phyloP scores from a whole-genome alignment of 441 rosid genomes.

The Gossypium schwendimanii region DNA sequence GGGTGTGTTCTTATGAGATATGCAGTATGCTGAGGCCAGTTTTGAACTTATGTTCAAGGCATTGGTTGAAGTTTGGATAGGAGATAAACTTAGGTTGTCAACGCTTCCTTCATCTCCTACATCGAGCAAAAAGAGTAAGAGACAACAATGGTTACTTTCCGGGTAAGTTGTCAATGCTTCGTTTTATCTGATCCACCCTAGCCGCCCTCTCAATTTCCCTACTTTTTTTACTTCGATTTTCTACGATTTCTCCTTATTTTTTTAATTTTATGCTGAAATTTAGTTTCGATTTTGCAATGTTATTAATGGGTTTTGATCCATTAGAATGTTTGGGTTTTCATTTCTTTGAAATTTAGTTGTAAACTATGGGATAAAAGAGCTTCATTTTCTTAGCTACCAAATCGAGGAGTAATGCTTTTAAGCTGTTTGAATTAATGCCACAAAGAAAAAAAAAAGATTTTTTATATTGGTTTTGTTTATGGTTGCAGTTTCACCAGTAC shows the following conservation, averaged over 20 bases:
- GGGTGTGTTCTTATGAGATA: too few species aligned
- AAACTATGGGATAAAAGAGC: too few species aligned
- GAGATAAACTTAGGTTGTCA: too few species aligned
- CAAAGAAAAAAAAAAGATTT: background rate
- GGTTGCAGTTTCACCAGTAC: constrained; percentile 41
- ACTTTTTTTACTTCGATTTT: background rate
- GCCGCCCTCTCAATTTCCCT: background rate
- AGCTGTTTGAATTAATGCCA: background rate
- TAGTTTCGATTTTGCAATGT: background rate
- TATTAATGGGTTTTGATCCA: background rate
- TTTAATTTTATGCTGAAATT: background rate
- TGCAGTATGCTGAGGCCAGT: too few species aligned
- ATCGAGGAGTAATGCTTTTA: background rate
- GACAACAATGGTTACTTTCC: constrained; percentile 40
- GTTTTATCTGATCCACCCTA: background rate
- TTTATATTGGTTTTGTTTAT: background rate
- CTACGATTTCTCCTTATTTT: background rate
- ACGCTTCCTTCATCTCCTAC: background rate
- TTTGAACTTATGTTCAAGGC: too few species aligned
- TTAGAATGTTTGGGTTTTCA: background rate
- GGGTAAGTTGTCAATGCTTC: constrained; percentile 19
- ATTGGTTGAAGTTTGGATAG: too few species aligned
- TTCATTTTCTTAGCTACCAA: background rate
- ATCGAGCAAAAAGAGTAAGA: background rate
- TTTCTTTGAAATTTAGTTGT: background rate